Base-by-base conservation (phyloP, 345 rosid species). In the Populus alba region DNA sequence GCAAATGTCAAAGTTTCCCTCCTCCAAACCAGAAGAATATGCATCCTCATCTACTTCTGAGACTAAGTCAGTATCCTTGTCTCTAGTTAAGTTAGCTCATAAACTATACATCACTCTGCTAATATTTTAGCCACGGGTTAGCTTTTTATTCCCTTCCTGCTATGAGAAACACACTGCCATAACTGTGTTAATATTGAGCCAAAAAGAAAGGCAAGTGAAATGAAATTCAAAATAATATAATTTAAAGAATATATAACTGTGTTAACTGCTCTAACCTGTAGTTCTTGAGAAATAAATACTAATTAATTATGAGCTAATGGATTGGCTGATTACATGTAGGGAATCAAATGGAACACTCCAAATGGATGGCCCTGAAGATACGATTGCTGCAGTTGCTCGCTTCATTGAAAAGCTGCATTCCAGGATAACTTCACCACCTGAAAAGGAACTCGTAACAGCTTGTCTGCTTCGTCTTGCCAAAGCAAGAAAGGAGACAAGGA, bases 371-470 rank as follows among this genome's bases (percentile, higher is more conserved):
- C 83, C 85, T 1, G 97, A 91, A 53, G 78, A 87, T 78, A 86
- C 87, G 62, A 81, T 89, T 89, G 87, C 85, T 63, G 88, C 87
- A 7, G 90, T 95, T 82, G 90, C 95, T 81, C 85, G 81, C 57
- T 87, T 88, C 68, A 84, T 95, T 57, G 98, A 95, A 86, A 94
- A 89, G 70, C 93, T 95, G 57, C 95, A 92, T 49, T 84, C 89
- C 71, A 87, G 77, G 85, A 74, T 81, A 83, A 89, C 95, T 74
- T 88, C 97, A 45, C 81, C 87, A 8, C 87, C 81, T 71, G 97
- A 93, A 85, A 95, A 88, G 83, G 97, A 93, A 75, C 91, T 91
- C 53, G 88, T 89, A 57, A 90, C 97, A 1, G 91, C 91, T 16
- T 89, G 97, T 57, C 71, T 95, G 71, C 89, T 92, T 20, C 83